Conservation (phyloP, 169 alveolate genomes). For the Theileria luwenshuni region DNA sequence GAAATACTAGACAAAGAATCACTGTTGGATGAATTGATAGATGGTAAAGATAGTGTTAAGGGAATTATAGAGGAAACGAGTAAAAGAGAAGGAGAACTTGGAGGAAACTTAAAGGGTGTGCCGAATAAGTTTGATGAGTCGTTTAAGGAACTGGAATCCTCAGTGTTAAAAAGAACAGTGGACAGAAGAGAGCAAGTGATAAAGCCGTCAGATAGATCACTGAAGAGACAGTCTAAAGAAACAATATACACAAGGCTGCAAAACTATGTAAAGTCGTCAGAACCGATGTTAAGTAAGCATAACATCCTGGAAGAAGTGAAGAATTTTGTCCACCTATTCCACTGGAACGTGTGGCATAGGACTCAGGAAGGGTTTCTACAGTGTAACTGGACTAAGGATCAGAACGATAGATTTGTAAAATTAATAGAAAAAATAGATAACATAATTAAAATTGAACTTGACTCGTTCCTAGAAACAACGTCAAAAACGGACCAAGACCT, state of each 20-base stretch:
- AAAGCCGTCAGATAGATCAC: conserved; percentile 6
- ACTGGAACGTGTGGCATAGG: conserved; percentile 38
- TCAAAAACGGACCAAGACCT: conserved; percentile 7
- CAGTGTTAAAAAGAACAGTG: conserved; percentile 8
- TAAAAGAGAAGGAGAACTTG: background rate
- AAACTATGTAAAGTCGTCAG: conserved; percentile 24
- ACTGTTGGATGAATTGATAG: conserved; percentile 12
- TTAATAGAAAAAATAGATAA: conserved; percentile 26
- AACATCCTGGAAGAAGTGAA: conserved; percentile 21
- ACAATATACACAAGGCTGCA: conserved; percentile 23
- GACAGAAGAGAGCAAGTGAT: conserved; percentile 16
- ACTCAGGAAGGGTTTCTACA: background rate
- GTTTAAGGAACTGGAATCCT: background rate
- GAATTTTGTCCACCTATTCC: conserved; percentile 30
- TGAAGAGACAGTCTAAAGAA: conserved; percentile 10
- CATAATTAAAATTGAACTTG: background rate
- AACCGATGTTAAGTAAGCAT: conserved; percentile 2
- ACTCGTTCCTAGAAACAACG: background rate
- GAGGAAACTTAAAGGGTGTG: background rate
- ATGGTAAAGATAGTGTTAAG: background rate
- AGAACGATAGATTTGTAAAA: background rate
- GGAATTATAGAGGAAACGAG: background rate
- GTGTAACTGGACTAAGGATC: conserved; percentile 35
- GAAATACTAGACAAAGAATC: conserved; percentile 20
- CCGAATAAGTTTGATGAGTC: background rate